A percentile compares a stretch with the other conserved stretches of the same genome.
Conservation (phyloP, 306 rosid genomes). For the Trifolium pratense region DNA sequence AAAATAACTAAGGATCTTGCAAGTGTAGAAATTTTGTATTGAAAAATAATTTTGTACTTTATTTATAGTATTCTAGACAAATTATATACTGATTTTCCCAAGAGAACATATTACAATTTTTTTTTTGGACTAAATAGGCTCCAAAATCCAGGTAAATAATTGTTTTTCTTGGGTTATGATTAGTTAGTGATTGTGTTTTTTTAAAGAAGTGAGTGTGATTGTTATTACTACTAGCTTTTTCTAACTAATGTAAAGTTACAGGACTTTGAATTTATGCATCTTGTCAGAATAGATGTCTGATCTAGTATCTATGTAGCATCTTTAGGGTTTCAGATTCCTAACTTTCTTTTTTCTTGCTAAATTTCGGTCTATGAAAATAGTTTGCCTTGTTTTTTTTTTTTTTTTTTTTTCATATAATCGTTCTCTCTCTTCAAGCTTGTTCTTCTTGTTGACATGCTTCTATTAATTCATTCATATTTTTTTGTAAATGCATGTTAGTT, state of each 20-base stretch:
- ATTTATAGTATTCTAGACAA: too few species aligned
- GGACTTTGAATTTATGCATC: constrained; percentile 15
- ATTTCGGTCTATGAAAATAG: too few species aligned
- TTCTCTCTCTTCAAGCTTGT: too few species aligned
- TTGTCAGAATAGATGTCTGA: constrained; percentile 36
- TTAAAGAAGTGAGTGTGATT: constrained; percentile 11
- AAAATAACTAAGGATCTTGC: too few species aligned
- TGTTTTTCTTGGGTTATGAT: constrained; percentile 29
- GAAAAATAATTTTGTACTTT: too few species aligned
- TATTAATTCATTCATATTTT: not conserved
- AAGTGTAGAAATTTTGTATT: too few species aligned
- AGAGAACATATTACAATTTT: too few species aligned
- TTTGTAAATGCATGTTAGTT: not conserved
- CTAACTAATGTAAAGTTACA: not conserved
- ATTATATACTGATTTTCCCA: too few species aligned
- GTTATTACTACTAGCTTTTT: constrained; percentile 13
- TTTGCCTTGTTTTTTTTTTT: too few species aligned
- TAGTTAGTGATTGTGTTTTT: constrained; percentile 30
- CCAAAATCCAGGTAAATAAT: not conserved
- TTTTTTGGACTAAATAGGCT: too few species aligned
- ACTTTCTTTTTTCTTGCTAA: constrained; percentile 6
- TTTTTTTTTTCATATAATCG: too few species aligned
- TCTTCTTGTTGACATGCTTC: not conserved
- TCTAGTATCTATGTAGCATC: constrained; percentile 23
- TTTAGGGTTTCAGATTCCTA: constrained; percentile 41